Base-by-base conservation (phyloP, 2,329 filamentous ascomycete genomes). In the Fusarium chaquense region DNA sequence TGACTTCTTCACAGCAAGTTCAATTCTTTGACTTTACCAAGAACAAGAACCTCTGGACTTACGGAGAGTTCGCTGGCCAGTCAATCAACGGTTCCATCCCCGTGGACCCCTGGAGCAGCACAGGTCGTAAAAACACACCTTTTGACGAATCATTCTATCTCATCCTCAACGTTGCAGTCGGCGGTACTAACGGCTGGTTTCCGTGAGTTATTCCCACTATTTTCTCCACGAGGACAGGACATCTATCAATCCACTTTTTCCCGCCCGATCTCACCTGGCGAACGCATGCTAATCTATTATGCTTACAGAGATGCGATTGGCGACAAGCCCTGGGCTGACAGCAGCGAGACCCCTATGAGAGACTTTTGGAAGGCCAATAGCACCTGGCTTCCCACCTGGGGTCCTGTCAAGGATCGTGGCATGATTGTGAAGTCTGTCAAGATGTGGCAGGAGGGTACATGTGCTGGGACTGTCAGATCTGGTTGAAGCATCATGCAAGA, bases 121-220 rank as follows among this genome's bases (percentile, higher is more conserved):
- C 77, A 12, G 74, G 76, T 3, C 76, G 74, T 8, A 59, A 71
- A 32, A 83, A 81, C 56, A 81, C 83, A 1, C 84, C 84, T 0
- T 86, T 86, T 67, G 84, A 86, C 69, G 78, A 85, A 61, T 74
- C 79, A 3, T 86, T 86, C 69, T 85, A 82, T 52, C 77, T 86
- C 20, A 82, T 85, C 45, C 73, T 86, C 43, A 84, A 85, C 70
- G 83, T 86, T 7, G 84, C 83, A 2, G 83, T 85, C 41, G 84
- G 84, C 3, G 76, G 78, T 40, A 82, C 76, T 10, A 84, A 83
- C 56, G 83, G 83, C 32, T 85, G 80, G 77, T 85, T 85, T 71
- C 72, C 73, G 76, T 80, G 72, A 74, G 78, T 73, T 4, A 35
- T 18, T 47, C 16, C 41, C 46, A 30, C 26, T 36, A 28, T 9